phyloP scores from a whole-genome alignment of 1,139 yeast genomes.

The Hyphopichia wangnamkhiaoensis region DNA sequence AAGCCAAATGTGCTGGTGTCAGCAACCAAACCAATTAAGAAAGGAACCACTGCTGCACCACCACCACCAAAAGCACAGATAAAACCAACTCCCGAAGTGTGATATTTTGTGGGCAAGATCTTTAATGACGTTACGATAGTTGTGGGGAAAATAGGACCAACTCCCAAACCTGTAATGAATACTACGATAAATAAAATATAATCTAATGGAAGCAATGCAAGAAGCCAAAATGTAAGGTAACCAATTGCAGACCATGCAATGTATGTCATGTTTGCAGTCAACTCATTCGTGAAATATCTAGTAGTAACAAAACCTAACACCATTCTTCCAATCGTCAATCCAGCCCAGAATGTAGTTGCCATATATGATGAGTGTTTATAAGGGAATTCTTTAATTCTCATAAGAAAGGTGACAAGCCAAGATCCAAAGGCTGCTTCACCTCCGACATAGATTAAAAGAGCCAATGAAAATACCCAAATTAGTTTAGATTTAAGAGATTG shows the following conservation, averaged over 20 bases:
- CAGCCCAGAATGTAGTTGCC: constrained; percentile 67
- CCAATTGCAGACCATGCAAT: constrained; percentile 32
- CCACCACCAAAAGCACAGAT: constrained; percentile 75
- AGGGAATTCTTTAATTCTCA: constrained; percentile 47
- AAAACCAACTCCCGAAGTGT: constrained; percentile 72
- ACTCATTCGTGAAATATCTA: constrained; percentile 43
- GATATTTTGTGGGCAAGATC: constrained; percentile 59
- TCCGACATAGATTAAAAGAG: constrained; percentile 63
- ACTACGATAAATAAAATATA: constrained; percentile 38
- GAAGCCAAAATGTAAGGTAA: constrained; percentile 30
- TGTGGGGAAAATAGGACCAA: constrained; percentile 84
- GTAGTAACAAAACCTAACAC: constrained; percentile 63
- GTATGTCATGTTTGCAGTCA: constrained; percentile 40
- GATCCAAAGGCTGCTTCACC: constrained; percentile 70
- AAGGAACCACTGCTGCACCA: constrained; percentile 76
- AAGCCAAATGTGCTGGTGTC: constrained; percentile 36
- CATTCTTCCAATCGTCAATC: constrained; percentile 63
- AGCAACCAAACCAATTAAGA: constrained; percentile 55
- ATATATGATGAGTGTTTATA: constrained; percentile 56
- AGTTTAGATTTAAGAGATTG: constrained; percentile 43
- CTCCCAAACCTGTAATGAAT: constrained; percentile 61
- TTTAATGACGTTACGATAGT: constrained; percentile 66
- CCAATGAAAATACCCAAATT: constrained; percentile 49
- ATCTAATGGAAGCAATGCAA: constrained; percentile 19
- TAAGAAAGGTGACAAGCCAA: constrained; percentile 62